These are phyloP conservation scores for Fusarium sp. DNA, from an alignment of 2,329 filamentous ascomycete species.

Conservation along the genomic window DNA sequence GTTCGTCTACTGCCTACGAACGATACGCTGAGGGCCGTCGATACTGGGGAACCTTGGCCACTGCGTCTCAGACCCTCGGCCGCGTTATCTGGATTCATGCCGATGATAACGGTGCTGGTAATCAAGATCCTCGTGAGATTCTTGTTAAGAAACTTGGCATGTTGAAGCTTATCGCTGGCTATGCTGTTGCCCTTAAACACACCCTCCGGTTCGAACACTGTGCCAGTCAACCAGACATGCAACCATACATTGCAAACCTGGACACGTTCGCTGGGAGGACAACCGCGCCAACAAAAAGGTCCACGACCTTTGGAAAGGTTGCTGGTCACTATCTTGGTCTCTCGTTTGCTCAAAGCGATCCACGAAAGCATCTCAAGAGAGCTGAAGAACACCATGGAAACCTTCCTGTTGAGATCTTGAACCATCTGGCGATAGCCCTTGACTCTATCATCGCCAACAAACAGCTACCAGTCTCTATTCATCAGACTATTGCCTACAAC, in stretches of 20 bases:
- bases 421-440: constrained; percentile 74
- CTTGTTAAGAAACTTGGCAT: constrained; percentile 77
- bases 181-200: constrained; percentile 81
- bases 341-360: constrained; percentile 81
- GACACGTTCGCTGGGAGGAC: constrained; percentile 73
- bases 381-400: constrained; percentile 80
- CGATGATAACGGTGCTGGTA: constrained; percentile 64
- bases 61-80: constrained; percentile 74
- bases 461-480: constrained; percentile 66
- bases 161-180: constrained; percentile 82
- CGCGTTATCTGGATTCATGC: constrained; percentile 87
- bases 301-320: constrained; percentile 65
- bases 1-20: constrained; percentile 81
- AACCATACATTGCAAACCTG: constrained; percentile 75
- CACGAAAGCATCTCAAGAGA: constrained; percentile 79
- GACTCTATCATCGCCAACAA: constrained; percentile 69
- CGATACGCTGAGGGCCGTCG: constrained; percentile 73
- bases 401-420: constrained; percentile 82
- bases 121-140: constrained; percentile 68
- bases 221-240: constrained; percentile 78
- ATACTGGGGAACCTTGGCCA: constrained; percentile 70
- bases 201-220: constrained; percentile 86
- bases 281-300: constrained; percentile 56
- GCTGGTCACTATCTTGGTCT: constrained; percentile 80
- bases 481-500: constrained; percentile 71